Percentiles rank a stretch among this genome's conserved stretches.
These are phyloP conservation scores for Capillidium rhysosporum DNA, from an alignment of 371 early-diverging fungal species.

Conservation along the genomic window DNA sequence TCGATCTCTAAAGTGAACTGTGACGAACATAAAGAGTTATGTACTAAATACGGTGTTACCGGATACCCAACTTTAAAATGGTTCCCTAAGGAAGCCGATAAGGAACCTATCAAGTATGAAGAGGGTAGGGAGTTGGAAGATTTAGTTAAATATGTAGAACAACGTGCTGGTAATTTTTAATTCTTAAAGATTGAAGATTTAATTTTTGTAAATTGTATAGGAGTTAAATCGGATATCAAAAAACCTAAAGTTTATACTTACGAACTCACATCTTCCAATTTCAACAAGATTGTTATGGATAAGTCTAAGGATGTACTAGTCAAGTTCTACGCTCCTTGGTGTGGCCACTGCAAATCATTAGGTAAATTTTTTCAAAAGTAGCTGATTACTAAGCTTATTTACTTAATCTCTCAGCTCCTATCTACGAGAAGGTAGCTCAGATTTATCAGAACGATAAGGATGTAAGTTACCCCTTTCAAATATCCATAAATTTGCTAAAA, in stretches of 20 bases:
- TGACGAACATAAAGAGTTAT: constrained; percentile 59
- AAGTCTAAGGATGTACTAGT: constrained; percentile 27
- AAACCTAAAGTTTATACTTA: background rate
- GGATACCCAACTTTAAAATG: constrained; percentile 89
- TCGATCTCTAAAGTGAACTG: constrained; percentile 84
- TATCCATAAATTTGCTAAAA: background rate
- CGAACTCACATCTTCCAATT: constrained; percentile 7
- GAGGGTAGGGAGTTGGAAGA: constrained; percentile 66
- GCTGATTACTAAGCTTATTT: too few relatives aligned
- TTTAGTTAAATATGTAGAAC: constrained; percentile 44
- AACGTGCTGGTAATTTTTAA: constrained; percentile 50
- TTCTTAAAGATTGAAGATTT: background rate
- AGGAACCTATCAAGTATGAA: constrained; percentile 50
- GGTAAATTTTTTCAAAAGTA: constrained; percentile 10
- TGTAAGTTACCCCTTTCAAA: too few relatives aligned
- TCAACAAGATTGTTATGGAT: constrained; percentile 11
- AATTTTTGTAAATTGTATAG: background rate
- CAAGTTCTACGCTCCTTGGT: constrained; percentile 79
- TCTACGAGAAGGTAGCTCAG: constrained; percentile 33
- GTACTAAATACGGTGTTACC: constrained; percentile 40
- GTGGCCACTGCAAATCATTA: constrained; percentile 65
- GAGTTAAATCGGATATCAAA: background rate
- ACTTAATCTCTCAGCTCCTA: constrained; percentile 23
- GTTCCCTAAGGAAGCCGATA: constrained; percentile 62
- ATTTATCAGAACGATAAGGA: constrained; percentile 22